These are phyloP conservation scores for Aspergillus pseudoglaucus DNA, from an alignment of 2,329 filamentous ascomycete genomes.

Conservation along the genomic window DNA sequence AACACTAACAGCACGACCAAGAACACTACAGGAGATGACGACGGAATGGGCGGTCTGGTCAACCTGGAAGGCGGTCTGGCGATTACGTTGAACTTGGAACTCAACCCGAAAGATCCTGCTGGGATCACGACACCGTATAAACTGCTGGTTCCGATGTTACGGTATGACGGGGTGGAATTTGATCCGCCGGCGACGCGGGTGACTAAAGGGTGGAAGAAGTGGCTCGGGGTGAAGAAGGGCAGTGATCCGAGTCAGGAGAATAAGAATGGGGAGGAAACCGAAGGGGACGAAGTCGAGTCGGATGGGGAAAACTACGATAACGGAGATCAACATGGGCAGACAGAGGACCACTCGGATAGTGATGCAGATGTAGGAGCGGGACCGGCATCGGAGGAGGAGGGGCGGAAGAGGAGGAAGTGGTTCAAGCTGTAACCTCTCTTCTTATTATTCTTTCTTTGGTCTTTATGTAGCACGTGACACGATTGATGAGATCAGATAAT, in stretches of 20 bases:
- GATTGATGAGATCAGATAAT: too few species aligned
- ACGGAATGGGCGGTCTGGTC: conserved; percentile 52
- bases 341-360: conserved; percentile 3
- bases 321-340: conserved; percentile 13
- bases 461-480: background rate
- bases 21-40: conserved; percentile 28
- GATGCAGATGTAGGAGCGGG: conserved; percentile 5
- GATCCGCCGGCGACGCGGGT: conserved; percentile 30
- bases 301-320: conserved; percentile 12
- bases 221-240: conserved; percentile 24
- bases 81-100: conserved; percentile 81
- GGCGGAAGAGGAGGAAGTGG: conserved; percentile 24
- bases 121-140: conserved; percentile 86
- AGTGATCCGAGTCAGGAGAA: background rate
- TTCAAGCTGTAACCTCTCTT: conserved; percentile 13
- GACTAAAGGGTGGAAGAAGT: conserved; percentile 36
- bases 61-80: conserved; percentile 80
- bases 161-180: conserved; percentile 41
- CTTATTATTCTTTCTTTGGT: conserved; percentile 5
- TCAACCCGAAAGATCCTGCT: conserved; percentile 74
- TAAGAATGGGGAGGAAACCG: conserved; percentile 3
- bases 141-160: conserved; percentile 72
- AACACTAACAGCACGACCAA: conserved; percentile 41
- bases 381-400: conserved; percentile 8
- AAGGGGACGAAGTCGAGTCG: background rate